Percentiles rank a stretch among this genome's conserved stretches.
These are phyloP conservation scores for Ceratocystis variospora DNA, from an alignment of 2,329 filamentous ascomycete species.

Conservation along the genomic window DNA sequence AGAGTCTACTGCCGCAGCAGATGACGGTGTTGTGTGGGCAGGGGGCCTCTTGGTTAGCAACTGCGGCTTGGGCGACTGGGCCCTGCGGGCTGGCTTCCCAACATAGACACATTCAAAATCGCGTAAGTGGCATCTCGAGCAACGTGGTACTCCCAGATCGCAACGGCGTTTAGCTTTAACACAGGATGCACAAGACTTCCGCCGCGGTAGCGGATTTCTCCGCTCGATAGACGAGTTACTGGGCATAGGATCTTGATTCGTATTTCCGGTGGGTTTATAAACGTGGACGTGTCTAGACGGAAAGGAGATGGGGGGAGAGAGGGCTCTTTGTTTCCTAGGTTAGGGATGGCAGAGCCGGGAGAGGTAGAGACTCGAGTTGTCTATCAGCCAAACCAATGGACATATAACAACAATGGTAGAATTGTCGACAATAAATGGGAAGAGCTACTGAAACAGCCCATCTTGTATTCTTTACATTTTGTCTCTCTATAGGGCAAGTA, in stretches of 20 bases:
- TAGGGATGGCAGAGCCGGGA: no score
- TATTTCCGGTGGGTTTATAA: no score
- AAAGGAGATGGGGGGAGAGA: not conserved
- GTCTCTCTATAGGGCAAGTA: no score
- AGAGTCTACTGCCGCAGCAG: not conserved
- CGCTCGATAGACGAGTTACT: constrained; percentile 24
- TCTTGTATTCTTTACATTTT: no score
- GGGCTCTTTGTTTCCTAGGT: no score
- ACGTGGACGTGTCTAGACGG: no score
- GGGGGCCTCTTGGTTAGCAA: not conserved
- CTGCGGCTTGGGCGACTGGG: not conserved
- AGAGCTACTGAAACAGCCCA: no score
- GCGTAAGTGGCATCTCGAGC: constrained; percentile 38
- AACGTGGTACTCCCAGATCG: constrained; percentile 37
- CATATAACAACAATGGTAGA: no score
- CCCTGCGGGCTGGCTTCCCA: not conserved
- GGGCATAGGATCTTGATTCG: not conserved
- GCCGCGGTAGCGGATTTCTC: constrained; percentile 34
- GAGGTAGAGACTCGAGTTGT: no score
- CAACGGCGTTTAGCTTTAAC: constrained; percentile 45
- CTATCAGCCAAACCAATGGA: no score
- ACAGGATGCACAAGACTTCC: constrained; percentile 45
- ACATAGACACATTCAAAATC: constrained; percentile 35
- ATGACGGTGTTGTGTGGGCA: not conserved
- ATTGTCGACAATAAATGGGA: no score